Conservation (phyloP, 1,139 yeast species). For the Hansenula lynferdii region DNA sequence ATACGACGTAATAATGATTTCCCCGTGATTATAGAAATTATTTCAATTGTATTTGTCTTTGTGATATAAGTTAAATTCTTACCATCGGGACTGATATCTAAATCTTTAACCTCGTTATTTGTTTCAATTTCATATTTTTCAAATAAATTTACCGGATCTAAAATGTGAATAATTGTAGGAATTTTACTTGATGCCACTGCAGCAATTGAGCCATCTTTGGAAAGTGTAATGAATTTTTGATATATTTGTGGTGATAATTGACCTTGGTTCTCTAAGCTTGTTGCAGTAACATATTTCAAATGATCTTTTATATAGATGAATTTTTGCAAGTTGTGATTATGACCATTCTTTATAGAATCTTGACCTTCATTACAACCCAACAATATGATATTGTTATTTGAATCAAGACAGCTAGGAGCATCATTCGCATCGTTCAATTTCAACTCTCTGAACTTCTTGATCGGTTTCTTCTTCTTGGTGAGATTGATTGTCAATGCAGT, state of each 20-base stretch:
- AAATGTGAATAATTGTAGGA: constrained; percentile 59
- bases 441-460: constrained; percentile 67
- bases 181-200: constrained; percentile 57
- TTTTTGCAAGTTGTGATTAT: constrained; percentile 70
- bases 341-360: constrained; percentile 48
- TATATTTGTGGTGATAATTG: constrained; percentile 38
- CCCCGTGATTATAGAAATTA: constrained; percentile 33
- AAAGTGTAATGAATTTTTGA: constrained; percentile 53
- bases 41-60: constrained; percentile 14
- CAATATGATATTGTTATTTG: constrained; percentile 47
- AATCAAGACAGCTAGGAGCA: constrained; percentile 69
- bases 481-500: constrained; percentile 61
- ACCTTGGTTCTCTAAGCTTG: constrained; percentile 33
- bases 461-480: constrained; percentile 38
- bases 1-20: constrained; percentile 22
- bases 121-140: constrained; percentile 51
- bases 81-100: constrained; percentile 47
- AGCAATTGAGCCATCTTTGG: constrained; percentile 55
- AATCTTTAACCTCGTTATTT: constrained; percentile 46
- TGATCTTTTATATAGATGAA: constrained; percentile 38
- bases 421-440: constrained; percentile 60
- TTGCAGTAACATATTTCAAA: constrained; percentile 59
- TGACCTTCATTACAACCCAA: constrained; percentile 76
- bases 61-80: constrained; percentile 58
- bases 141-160: constrained; percentile 54